A percentile compares a stretch with the other conserved stretches of the same genome.
phyloP scores from a whole-genome alignment of 106 monocot genomes.

The Apostasia shenzhenica region DNA sequence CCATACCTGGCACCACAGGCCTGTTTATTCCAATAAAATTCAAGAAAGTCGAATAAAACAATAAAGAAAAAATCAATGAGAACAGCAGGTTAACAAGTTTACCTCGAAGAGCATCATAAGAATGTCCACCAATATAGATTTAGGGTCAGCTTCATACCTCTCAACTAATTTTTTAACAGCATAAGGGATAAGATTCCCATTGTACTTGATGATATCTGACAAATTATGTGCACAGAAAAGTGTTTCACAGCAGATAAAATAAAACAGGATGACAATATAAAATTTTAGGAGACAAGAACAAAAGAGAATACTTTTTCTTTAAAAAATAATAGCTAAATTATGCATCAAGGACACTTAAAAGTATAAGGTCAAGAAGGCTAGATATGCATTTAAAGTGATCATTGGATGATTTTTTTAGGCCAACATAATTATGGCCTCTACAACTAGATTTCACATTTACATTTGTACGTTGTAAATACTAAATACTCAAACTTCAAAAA shows the following conservation, averaged over 20 bases:
- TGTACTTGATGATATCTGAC: conserved; percentile 71
- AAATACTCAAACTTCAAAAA: no score
- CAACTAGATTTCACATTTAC: no score
- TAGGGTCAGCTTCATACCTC: conserved; percentile 68
- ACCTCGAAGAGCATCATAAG: conserved; percentile 94
- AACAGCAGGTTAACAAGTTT: conserved; percentile 3
- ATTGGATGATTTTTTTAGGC: no score
- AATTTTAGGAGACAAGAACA: neutral
- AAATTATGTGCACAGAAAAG: neutral
- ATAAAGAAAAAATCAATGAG: neutral
- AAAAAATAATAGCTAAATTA: neutral
- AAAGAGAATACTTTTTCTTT: neutral
- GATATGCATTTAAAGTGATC: neutral
- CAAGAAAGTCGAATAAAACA: neutral
- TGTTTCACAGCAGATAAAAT: neutral
- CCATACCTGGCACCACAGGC: conserved; percentile 90
- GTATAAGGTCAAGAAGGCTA: neutral
- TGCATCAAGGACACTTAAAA: neutral
- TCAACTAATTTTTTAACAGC: conserved; percentile 78
- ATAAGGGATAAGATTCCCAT: conserved; percentile 54
- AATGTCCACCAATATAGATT: conserved; percentile 62
- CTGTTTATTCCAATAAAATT: conserved; percentile 26
- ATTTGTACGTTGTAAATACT: no score
- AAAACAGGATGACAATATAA: neutral
- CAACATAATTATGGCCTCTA: no score